These are phyloP conservation scores for Testicularia cyperi DNA, from an alignment of 1,284 basidiomycete genomes.

Conservation along the genomic window DNA sequence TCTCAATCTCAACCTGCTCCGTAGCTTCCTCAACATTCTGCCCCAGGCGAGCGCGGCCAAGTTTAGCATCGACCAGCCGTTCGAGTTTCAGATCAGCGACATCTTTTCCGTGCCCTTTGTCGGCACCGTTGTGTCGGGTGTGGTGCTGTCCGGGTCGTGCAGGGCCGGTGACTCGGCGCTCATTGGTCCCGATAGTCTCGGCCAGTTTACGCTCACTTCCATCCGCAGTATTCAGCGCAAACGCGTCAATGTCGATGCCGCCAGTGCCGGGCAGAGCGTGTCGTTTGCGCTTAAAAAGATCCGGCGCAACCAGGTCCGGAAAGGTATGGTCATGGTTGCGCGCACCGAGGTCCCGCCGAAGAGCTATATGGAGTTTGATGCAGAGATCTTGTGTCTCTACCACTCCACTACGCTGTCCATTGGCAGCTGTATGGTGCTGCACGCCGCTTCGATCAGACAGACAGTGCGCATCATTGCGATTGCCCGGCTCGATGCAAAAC, in stretches of 20 bases:
- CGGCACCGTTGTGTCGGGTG: constrained; percentile 91
- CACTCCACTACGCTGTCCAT: constrained; percentile 55
- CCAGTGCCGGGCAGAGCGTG: constrained; percentile 89
- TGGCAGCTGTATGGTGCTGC: constrained; percentile 58
- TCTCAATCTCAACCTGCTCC: constrained; percentile 73
- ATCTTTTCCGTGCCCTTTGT: constrained; percentile 77
- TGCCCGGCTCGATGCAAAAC: constrained; percentile 44
- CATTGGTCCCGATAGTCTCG: constrained; percentile 89
- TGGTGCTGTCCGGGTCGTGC: constrained; percentile 65
- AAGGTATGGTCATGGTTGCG: constrained; percentile 71
- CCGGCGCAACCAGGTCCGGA: constrained; percentile 77
- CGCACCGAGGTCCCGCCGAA: constrained; percentile 36
- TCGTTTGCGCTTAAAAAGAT: constrained; percentile 90
- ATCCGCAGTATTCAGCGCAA: constrained; percentile 95
- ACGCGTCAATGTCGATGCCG: constrained; percentile 76
- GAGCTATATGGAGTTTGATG: constrained; percentile 53
- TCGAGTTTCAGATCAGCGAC: constrained; percentile 70
- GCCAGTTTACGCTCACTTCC: constrained; percentile 77
- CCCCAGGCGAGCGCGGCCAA: constrained; percentile 50
- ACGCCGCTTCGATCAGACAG: constrained; percentile 56
- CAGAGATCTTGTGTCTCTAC: constrained; percentile 58
- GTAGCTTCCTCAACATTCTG: constrained; percentile 61
- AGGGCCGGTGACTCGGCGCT: constrained; percentile 70
- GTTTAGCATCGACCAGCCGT: constrained; percentile 68
- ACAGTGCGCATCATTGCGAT: constrained; percentile 55